phyloP scores from a whole-genome alignment of 371 early-diverging fungal genomes.

The Saksenaea oblongispora region DNA sequence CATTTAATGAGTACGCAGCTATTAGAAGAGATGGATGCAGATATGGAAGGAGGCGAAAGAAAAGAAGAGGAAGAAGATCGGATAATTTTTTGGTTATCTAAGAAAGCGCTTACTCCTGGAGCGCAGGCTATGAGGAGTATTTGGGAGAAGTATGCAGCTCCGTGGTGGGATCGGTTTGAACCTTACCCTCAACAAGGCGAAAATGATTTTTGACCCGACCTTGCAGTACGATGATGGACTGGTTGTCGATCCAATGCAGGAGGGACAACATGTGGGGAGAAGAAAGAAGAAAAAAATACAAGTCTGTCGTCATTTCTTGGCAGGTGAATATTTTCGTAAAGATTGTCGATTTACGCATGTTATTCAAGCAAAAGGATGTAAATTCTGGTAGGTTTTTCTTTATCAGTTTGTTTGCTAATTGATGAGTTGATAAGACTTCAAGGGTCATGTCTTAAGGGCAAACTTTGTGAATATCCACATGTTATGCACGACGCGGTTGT shows the following conservation, averaged over 20 bases:
- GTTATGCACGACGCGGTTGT: constrained; percentile 44
- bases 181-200: constrained; percentile 31
- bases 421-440: constrained; percentile 28
- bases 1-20: constrained; percentile 18
- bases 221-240: constrained; percentile 37
- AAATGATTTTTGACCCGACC: constrained; percentile 50
- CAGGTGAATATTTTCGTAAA: constrained; percentile 72
- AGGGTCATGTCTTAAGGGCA: constrained; percentile 71
- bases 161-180: constrained; percentile 30
- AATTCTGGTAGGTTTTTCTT: constrained; percentile 59
- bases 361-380: constrained; percentile 68
- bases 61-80: too few species aligned
- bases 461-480: constrained; percentile 68
- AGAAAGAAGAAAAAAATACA: constrained; percentile 37
- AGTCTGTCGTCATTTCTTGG: constrained; percentile 78
- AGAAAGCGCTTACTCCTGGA: neutral
- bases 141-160: constrained; percentile 12
- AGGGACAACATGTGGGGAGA: neutral
- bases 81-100: too few species aligned
- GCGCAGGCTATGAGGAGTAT: constrained; percentile 10
- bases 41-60: neutral
- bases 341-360: constrained; percentile 86
- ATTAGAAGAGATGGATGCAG: constrained; percentile 15
- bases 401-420: neutral
- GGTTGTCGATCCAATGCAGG: constrained; percentile 21